A percentile compares a stretch with the other conserved stretches of the same genome.
Evolutionary conservation across 2,329 filamentous ascomycete species (phyloP).

Genomic region (Hymenoscyphus salicellus): DNA sequence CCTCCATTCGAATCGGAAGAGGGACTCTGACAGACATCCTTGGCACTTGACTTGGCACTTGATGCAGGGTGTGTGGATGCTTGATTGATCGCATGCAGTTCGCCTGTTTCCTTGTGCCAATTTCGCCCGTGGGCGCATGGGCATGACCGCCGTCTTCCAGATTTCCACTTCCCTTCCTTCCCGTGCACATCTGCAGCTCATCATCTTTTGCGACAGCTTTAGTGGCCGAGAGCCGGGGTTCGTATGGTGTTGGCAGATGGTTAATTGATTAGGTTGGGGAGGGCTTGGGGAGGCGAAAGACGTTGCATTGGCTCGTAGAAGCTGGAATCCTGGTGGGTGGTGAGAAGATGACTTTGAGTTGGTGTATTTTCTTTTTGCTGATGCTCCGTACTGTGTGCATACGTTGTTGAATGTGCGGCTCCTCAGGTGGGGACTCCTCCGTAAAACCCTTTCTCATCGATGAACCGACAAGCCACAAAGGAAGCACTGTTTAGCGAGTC

Average conservation of each 20-base stretch:
- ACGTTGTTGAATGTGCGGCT: background rate
- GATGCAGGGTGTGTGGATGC: background rate
- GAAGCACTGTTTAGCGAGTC: background rate
- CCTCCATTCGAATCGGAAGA: background rate
- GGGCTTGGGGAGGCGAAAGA: background rate
- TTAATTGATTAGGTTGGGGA: background rate
- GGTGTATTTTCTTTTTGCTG: background rate
- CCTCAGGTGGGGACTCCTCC: background rate
- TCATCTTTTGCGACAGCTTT: background rate
- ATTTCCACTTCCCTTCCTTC: background rate
- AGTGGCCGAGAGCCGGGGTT: background rate
- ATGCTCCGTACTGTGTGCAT: background rate
- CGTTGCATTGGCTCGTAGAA: conserved; percentile 1
- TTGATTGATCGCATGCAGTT: conserved; percentile 2
- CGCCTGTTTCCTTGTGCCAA: conserved; percentile 4
- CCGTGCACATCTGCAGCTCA: conserved; percentile 3
- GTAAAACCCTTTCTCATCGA: background rate
- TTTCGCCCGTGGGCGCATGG: background rate
- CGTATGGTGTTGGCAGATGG: background rate
- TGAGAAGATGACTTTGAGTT: background rate
- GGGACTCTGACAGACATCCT: background rate
- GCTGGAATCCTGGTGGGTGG: background rate
- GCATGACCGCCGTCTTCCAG: background rate
- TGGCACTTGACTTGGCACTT: background rate
- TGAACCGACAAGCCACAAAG: background rate